phyloP scores from a whole-genome alignment of 495 filamentous ascomycete species.

The Aspergillus hancockii region DNA sequence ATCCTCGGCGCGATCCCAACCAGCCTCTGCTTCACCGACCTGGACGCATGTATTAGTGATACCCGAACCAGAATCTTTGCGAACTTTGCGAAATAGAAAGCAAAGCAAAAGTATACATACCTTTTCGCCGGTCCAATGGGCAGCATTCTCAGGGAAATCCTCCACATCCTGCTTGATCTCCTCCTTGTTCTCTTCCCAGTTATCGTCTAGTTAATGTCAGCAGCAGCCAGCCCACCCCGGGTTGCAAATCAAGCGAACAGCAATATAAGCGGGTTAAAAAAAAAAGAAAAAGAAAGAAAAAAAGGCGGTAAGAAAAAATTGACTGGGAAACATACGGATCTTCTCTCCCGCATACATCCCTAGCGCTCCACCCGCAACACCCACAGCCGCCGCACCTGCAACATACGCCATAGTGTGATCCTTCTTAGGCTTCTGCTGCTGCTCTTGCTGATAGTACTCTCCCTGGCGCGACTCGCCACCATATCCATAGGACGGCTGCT shows the following conservation, averaged over 20 bases:
- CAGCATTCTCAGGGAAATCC: conserved; percentile 41
- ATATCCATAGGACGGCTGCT: conserved; percentile 14
- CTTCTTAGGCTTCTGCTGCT: conserved; percentile 27
- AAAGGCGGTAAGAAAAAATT: conserved; percentile 12
- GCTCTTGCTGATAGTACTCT: conserved; percentile 13
- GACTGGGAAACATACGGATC: conserved; percentile 37
- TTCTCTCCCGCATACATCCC: conserved; percentile 46
- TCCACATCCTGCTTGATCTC: conserved; percentile 35
- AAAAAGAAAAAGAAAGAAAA: conserved; percentile 1
- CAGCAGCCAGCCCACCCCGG: no score
- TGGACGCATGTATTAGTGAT: conserved; percentile 6
- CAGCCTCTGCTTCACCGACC: conserved; percentile 35
- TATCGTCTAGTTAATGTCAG: conserved; percentile 21
- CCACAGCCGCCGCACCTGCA: conserved; percentile 49
- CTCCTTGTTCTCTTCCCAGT: conserved; percentile 32
- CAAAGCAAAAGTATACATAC: conserved; percentile 16
- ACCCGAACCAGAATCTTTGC: neutral
- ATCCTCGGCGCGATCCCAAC: conserved; percentile 29
- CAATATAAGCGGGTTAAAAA: neutral
- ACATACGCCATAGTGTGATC: conserved; percentile 44
- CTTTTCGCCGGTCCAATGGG: conserved; percentile 39
- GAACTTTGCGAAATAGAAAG: no score
- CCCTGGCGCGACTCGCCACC: conserved; percentile 6
- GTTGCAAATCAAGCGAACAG: neutral
- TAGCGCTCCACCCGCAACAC: conserved; percentile 54